A percentile compares a stretch with the other conserved stretches of the same genome.
phyloP scores from a whole-genome alignment of 2,329 filamentous ascomycete species.

The Teratosphaeria pseudoeucalypti region DNA sequence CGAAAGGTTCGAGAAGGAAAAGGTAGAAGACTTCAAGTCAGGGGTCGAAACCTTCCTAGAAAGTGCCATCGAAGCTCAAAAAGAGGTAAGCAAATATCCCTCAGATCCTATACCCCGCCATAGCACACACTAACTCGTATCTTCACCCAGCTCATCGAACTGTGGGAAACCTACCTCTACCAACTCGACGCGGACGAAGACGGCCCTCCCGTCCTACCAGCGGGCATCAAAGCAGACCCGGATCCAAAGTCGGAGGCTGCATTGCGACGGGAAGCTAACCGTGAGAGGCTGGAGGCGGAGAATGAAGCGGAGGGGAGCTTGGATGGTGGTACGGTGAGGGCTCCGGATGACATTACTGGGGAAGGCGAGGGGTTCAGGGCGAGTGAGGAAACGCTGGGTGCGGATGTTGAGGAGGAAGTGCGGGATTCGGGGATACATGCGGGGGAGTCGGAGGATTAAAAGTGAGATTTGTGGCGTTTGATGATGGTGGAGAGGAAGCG shows the following conservation, averaged over 20 bases:
- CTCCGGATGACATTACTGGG: slow-evolving; percentile 23
- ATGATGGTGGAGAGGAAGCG: no score
- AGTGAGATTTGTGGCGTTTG: not conserved
- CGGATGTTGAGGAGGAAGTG: slow-evolving; percentile 6
- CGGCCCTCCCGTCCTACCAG: slow-evolving; percentile 32
- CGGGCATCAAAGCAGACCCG: slow-evolving; percentile 16
- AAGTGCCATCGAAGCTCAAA: slow-evolving; percentile 93
- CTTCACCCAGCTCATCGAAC: slow-evolving; percentile 55
- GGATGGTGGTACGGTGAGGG: not conserved
- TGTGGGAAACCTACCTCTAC: slow-evolving; percentile 97
- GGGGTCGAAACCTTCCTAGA: slow-evolving; percentile 96
- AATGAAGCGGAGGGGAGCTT: not conserved
- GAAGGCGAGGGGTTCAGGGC: slow-evolving; percentile 9
- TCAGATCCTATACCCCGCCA: not conserved
- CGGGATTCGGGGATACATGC: not conserved
- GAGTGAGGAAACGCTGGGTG: slow-evolving; percentile 9
- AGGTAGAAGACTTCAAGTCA: slow-evolving; percentile 98
- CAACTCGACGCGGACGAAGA: slow-evolving; percentile 92
- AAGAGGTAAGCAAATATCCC: slow-evolving; percentile 59
- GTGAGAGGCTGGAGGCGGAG: not conserved
- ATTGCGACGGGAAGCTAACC: not conserved
- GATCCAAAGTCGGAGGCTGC: not conserved
- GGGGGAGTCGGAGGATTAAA: slow-evolving; percentile 1
- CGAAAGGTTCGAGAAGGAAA: slow-evolving; percentile 90
- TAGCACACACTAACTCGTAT: not conserved